A percentile compares a stretch with the other conserved stretches of the same genome.
phyloP scores from a whole-genome alignment of 2,329 filamentous ascomycete species.

The Zymoseptoria ardabiliae region DNA sequence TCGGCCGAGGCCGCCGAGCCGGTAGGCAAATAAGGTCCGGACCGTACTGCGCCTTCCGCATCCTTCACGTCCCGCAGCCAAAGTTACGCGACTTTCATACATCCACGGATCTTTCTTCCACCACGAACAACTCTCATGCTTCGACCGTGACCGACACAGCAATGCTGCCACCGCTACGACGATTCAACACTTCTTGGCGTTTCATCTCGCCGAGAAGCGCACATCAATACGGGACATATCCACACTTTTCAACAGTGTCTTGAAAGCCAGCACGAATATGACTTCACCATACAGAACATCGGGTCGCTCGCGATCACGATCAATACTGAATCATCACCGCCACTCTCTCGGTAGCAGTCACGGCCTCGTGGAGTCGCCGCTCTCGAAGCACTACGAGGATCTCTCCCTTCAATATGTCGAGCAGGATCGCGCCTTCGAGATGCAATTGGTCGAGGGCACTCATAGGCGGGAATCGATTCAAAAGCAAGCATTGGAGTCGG shows the following conservation, averaged over 20 bases:
- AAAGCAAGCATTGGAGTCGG: constrained; percentile 13
- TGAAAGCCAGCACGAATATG: constrained; percentile 6
- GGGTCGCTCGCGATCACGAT: constrained; percentile 7
- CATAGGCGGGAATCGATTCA: constrained; percentile 14
- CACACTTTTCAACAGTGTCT: not conserved
- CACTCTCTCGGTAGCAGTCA: constrained; percentile 4
- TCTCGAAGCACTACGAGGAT: constrained; percentile 10
- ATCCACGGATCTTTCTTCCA: not conserved
- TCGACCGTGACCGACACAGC: not conserved
- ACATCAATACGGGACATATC: not conserved
- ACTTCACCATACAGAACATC: constrained; percentile 10
- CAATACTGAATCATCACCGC: constrained; percentile 6
- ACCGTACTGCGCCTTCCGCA: not conserved
- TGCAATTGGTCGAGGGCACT: constrained; percentile 12
- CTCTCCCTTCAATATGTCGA: constrained; percentile 11
- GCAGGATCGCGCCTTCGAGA: constrained; percentile 12
- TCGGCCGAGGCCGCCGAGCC: too few relatives aligned
- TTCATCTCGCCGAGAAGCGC: not conserved
- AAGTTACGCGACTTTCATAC: not conserved
- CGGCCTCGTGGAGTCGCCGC: not conserved
- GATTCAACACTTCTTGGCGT: not conserved
- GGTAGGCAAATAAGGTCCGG: not conserved
- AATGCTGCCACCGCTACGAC: not conserved
- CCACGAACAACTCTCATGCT: not conserved
- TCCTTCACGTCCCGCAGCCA: not conserved